Conservation (phyloP, 805 yeast genomes). For the Cyberlindnera mississippiensis region DNA sequence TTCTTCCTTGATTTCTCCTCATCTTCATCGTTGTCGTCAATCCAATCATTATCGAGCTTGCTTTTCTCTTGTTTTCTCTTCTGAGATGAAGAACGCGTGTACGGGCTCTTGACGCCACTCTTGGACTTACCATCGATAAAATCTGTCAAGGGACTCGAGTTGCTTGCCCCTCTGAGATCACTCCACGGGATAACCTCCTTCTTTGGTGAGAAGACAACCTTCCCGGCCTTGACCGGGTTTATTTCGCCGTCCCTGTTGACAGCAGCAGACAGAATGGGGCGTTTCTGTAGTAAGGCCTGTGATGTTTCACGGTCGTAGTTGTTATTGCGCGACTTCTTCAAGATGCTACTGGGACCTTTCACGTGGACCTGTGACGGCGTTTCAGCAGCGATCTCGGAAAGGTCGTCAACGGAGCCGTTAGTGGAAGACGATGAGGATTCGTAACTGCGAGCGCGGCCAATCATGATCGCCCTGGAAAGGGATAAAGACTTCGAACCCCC, state of each 20-base stretch:
- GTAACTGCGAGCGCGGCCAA: no score
- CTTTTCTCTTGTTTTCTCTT: conserved; percentile 2
- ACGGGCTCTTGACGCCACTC: conserved; percentile 20
- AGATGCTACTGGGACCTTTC: conserved; percentile 20
- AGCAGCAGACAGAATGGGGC: conserved; percentile 24
- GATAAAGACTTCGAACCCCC: conserved; percentile 2
- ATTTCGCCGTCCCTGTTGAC: conserved; percentile 25
- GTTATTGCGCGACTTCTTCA: conserved; percentile 20
- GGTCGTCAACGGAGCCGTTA: conserved; percentile 1
- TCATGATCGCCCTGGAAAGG: conserved; percentile 4
- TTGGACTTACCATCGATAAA: conserved; percentile 19
- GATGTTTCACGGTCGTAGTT: conserved; percentile 23
- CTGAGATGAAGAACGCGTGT: conserved; percentile 15
- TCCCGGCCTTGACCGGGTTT: conserved; percentile 32
- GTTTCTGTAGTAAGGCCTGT: conserved; percentile 12
- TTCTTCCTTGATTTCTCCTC: conserved; percentile 2
- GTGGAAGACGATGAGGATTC: not conserved
- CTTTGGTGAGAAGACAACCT: conserved; percentile 35
- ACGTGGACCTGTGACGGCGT: conserved; percentile 12
- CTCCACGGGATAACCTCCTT: conserved; percentile 20
- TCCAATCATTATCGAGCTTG: conserved; percentile 16
- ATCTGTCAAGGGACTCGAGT: conserved; percentile 26
- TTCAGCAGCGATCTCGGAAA: conserved; percentile 2
- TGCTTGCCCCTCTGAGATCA: conserved; percentile 8
- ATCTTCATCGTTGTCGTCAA: conserved; percentile 19